Conservation (phyloP, 2,329 filamentous ascomycete genomes). For the Trichoderma asperellum region DNA sequence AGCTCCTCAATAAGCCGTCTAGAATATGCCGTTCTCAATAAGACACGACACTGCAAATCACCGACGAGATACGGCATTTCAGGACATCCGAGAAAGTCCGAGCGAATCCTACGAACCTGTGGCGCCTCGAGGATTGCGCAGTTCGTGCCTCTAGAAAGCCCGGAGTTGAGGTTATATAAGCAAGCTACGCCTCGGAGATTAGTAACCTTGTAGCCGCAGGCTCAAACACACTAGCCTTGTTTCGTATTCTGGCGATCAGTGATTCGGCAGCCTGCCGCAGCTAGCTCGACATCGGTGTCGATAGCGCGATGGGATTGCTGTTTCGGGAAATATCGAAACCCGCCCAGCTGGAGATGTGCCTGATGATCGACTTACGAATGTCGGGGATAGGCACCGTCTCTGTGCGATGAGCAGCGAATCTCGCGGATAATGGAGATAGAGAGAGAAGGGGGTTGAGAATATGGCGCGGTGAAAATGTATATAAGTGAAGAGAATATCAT, state of each 20-base stretch:
- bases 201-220: not conserved
- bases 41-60: not conserved
- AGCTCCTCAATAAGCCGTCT: not conserved
- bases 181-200: conserved; percentile 1
- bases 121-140: not conserved
- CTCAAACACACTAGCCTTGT: not conserved
- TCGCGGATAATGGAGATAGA: not conserved
- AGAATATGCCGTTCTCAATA: not conserved
- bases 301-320: conserved; percentile 17
- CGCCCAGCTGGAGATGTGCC: not conserved
- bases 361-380: not conserved
- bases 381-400: not conserved
- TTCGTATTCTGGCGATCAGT: conserved; percentile 21
- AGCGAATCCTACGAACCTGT: not conserved
- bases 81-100: conserved; percentile 22
- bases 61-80: not conserved
- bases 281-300: not conserved
- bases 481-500: not conserved
- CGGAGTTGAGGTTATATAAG: conserved; percentile 5
- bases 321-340: not conserved
- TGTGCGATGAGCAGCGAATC: not conserved
- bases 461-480: not conserved
- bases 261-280: conserved; percentile 14
- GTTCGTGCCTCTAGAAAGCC: not conserved
- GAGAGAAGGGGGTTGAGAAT: not conserved